A percentile compares a stretch with the other conserved stretches of the same genome.
These are phyloP conservation scores for Neurospora sp. DNA, from an alignment of 2,329 filamentous ascomycete genomes.

Conservation along the genomic window DNA sequence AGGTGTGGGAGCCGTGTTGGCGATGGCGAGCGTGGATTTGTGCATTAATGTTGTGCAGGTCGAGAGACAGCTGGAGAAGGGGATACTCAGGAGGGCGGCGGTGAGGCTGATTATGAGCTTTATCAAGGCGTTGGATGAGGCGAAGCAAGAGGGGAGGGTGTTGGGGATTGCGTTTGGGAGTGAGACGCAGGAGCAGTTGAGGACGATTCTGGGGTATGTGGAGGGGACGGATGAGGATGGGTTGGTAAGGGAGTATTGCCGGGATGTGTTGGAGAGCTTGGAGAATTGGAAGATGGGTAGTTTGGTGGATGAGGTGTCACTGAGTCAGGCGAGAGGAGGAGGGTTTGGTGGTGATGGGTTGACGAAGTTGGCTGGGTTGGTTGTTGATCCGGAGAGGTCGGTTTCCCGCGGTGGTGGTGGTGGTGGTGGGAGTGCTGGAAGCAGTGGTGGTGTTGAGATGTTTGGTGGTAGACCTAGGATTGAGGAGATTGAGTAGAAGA, in stretches of 20 bases:
- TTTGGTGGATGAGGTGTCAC: slow-evolving; percentile 19
- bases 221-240: slow-evolving; percentile 56
- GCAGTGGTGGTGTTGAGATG: not conserved
- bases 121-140: slow-evolving; percentile 47
- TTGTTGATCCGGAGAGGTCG: slow-evolving; percentile 24
- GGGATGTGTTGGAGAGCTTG: slow-evolving; percentile 56
- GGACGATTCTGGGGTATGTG: slow-evolving; percentile 53
- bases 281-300: slow-evolving; percentile 45
- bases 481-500: slow-evolving; percentile 49
- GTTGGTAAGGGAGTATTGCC: slow-evolving; percentile 56
- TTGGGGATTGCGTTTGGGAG: slow-evolving; percentile 46
- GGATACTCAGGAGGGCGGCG: slow-evolving; percentile 57
- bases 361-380: slow-evolving; percentile 32
- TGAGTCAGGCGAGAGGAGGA: not conserved
- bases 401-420: not conserved
- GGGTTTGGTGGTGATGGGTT: slow-evolving; percentile 10
- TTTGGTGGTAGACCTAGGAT: slow-evolving; percentile 31
- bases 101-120: slow-evolving; percentile 54
- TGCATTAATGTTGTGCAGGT: slow-evolving; percentile 52
- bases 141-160: slow-evolving; percentile 33
- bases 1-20: slow-evolving; percentile 41
- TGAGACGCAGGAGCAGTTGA: slow-evolving; percentile 46
- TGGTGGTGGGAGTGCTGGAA: not conserved
- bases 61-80: slow-evolving; percentile 49
- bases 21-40: slow-evolving; percentile 50